Percentiles rank a stretch among this genome's conserved stretches.
Conservation (phyloP, 2,329 filamentous ascomycete species). For the Colletotrichum tamarilloi region DNA sequence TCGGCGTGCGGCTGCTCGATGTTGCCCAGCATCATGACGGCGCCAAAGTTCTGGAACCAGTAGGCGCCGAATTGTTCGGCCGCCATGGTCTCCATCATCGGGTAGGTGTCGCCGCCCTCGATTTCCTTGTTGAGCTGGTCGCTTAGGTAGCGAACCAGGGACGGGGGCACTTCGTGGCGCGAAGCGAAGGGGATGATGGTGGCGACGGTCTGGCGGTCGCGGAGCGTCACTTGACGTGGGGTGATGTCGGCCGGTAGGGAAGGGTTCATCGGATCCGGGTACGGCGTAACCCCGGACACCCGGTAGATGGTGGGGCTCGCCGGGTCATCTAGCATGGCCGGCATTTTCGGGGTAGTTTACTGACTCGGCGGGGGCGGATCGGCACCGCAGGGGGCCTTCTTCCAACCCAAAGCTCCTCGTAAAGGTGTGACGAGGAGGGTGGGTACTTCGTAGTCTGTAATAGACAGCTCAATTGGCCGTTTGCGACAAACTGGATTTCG, state of each 20-base stretch:
- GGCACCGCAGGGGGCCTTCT: slow-evolving; percentile 20
- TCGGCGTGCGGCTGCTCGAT: slow-evolving; percentile 68
- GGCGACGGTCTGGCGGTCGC: slow-evolving; percentile 85
- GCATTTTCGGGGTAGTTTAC: slow-evolving; percentile 62
- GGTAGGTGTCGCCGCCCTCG: slow-evolving; percentile 91
- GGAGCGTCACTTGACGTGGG: slow-evolving; percentile 82
- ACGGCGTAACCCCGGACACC: slow-evolving; percentile 73
- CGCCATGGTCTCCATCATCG: slow-evolving; percentile 82
- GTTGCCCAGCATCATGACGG: slow-evolving; percentile 86
- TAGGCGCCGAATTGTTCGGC: slow-evolving; percentile 82
- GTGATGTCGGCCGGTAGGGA: slow-evolving; percentile 75
- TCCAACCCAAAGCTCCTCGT: not conserved
- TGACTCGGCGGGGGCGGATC: slow-evolving; percentile 8
- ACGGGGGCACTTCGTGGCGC: slow-evolving; percentile 79
- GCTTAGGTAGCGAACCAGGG: slow-evolving; percentile 80
- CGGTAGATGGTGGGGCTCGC: slow-evolving; percentile 77
- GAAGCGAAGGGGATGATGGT: slow-evolving; percentile 86
- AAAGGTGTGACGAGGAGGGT: not conserved
- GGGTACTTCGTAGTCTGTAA: too few species aligned
- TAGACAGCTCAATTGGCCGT: not conserved
- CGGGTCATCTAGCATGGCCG: slow-evolving; percentile 83
- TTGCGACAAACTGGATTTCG: not conserved
- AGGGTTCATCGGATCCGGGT: slow-evolving; percentile 69
- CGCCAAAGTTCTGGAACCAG: slow-evolving; percentile 93
- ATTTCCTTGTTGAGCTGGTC: slow-evolving; percentile 92